Conservation (phyloP, 2,329 filamentous ascomycete genomes). For the Rutstroemia sp. region DNA sequence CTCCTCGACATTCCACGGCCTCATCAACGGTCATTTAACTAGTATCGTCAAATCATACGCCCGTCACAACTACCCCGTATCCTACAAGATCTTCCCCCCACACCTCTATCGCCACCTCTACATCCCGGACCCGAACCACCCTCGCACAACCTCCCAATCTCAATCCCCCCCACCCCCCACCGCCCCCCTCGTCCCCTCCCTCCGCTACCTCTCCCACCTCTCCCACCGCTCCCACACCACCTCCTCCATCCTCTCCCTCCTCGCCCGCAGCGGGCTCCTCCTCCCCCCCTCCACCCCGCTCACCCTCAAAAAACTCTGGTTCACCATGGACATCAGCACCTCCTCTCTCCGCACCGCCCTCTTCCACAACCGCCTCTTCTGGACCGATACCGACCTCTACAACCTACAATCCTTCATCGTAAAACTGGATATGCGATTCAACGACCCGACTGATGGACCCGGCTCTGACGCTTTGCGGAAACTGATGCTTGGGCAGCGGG, state of each 20-base stretch:
- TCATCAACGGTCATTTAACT: not conserved
- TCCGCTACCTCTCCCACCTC: slow-evolving; percentile 64
- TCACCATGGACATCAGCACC: slow-evolving; percentile 59
- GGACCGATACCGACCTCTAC: slow-evolving; percentile 53
- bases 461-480: slow-evolving; percentile 44
- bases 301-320: slow-evolving; percentile 62
- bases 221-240: slow-evolving; percentile 48
- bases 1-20: not conserved
- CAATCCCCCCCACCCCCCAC: slow-evolving; percentile 43
- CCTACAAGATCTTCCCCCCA: slow-evolving; percentile 53
- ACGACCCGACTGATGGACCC: slow-evolving; percentile 51
- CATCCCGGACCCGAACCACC: slow-evolving; percentile 48
- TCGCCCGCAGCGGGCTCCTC: slow-evolving; percentile 51
- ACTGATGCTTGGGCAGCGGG: slow-evolving; percentile 52
- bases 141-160: slow-evolving; percentile 39
- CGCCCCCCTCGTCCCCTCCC: slow-evolving; percentile 43
- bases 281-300: slow-evolving; percentile 41
- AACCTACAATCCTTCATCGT: slow-evolving; percentile 57
- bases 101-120: slow-evolving; percentile 49
- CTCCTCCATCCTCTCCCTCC: slow-evolving; percentile 53
- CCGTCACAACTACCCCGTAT: slow-evolving; percentile 44
- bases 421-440: slow-evolving; percentile 65
- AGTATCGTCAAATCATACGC: slow-evolving; percentile 52
- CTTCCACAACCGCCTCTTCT: slow-evolving; percentile 44
- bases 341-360: slow-evolving; percentile 46